Evolutionary conservation across 257 asterid genomes (phyloP), one percentile per base, ranked within the genome.

Genomic region (Handroanthus guayacan): DNA sequence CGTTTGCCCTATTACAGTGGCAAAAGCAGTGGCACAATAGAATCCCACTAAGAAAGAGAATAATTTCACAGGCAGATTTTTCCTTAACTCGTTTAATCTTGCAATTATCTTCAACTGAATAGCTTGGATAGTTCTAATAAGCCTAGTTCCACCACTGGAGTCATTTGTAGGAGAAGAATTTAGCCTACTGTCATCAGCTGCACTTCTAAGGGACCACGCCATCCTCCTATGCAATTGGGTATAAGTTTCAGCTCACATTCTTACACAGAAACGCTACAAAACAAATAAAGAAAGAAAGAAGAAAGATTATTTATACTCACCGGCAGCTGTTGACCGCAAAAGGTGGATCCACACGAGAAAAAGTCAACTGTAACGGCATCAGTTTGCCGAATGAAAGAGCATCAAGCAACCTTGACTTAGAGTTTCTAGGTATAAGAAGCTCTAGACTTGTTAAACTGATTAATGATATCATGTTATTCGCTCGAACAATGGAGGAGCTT

Each of bases 1-100:
- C 2, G 99, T 95, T 81, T 92, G 99, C 72, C 99, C 99, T 60
- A 95, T 95, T 51, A 84, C 96, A 37, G 99, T 94, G 56, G 99
- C 95, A 60, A 92, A 89, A 43, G 95, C 97, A 2, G 99, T 95
- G 57, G 99, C 94, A 78, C 96, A 92, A 79, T 92, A 95, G 81
- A 95, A 92, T 10, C 99, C 99, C 71, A 84, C 96, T 76, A 95
- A 87, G 85, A 92, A 88, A 54, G 88, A 89, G 64, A 92, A 80
- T 55, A 95, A 62, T 58, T 95, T 95, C 68, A 82, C 67, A 1
- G 98, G 97, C 63, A 95, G 90, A 72, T 92, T 83, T 75, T 82
- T 82, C 78, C 84, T 87, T n/a, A 92, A 67, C 80, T 84, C 90
- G 69, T 80, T 87, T 5, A 89, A 62, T 78, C 90, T 82, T 4